Base-by-base conservation (phyloP, 768 basidiomycete genomes). In the Suillus placidus region DNA sequence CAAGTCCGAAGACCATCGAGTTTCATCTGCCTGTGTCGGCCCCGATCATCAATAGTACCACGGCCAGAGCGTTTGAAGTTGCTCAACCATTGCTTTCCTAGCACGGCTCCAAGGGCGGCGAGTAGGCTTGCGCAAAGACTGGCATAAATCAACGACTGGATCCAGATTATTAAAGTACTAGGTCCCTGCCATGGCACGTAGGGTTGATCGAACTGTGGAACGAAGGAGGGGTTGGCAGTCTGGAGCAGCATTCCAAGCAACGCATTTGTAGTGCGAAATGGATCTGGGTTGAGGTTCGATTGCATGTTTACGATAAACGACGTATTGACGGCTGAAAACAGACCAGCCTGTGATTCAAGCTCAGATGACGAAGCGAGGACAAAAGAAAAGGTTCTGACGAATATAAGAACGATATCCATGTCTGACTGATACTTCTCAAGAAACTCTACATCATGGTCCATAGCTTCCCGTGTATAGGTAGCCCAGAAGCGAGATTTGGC, bases 341-440 rank as follows among this genome's bases (percentile, higher is more conserved):
- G 37, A 49, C 69, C 65, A 37, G 68, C 68, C 68, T 69, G 38
- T 34, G 52, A 54, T 54, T 12, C 32, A 34, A 20, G 32, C 1
- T 54, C 32, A 54, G 52, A 20, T 54, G 18, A 54, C 32, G 10
- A 3, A 54, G 18, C 32, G 4, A 54, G 52, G 18, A 54, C 18
- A 54, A 54, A n/a, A 54, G 52, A 32, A 54, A 54, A 34, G 1
- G 34, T 18, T 54, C 72, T 32, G 52, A 73, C 72, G 62, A 73
- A 73, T 60, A 73, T 65, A 1, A 73, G 61, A 34, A 71, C 60
- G 20, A 69, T 68, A 61, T 73, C 68, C 51, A 73, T 66, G 40
- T 68, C 66, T 45, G 65, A 63, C 23, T 65, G 66, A 49, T 66
- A 71, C 32, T 67, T 65, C 1, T 73, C 68, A 8, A 70, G 38